Conservation (phyloP, 2,329 filamentous ascomycete species). For the Grosmannia serpens region DNA sequence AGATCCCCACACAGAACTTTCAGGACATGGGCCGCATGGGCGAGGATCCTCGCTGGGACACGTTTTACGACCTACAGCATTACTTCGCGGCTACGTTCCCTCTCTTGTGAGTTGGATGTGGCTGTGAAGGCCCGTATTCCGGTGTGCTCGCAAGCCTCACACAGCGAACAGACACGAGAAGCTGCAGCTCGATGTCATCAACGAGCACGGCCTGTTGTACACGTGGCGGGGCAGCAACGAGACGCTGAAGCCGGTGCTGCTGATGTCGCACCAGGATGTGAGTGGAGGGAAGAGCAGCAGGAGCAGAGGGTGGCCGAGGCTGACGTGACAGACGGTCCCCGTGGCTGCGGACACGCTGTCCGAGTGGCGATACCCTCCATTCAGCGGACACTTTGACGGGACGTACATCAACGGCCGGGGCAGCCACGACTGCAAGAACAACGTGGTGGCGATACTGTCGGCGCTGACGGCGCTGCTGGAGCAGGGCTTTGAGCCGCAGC, state of each 20-base stretch:
- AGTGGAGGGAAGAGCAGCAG: not conserved
- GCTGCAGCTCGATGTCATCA: constrained; percentile 40
- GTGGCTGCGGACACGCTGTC: constrained; percentile 34
- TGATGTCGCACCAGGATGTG: constrained; percentile 53
- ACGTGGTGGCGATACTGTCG: constrained; percentile 43
- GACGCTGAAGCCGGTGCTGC: constrained; percentile 39
- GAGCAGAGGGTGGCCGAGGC: not conserved
- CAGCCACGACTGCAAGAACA: constrained; percentile 47
- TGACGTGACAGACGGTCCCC: constrained; percentile 28
- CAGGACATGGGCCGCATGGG: constrained; percentile 38
- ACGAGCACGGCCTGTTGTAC: constrained; percentile 46
- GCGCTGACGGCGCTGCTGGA: constrained; percentile 42
- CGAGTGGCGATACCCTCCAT: constrained; percentile 49
- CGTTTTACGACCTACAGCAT: constrained; percentile 40
- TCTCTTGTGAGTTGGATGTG: constrained; percentile 17
- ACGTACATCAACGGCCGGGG: constrained; percentile 50
- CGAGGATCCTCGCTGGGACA: constrained; percentile 44
- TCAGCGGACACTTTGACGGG: constrained; percentile 43
- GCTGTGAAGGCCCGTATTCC: not conserved
- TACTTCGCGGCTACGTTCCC: constrained; percentile 40
- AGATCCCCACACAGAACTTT: constrained; percentile 19
- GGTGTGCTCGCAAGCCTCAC: not conserved
- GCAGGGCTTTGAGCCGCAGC: constrained; percentile 36
- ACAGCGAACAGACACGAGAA: constrained; percentile 22
- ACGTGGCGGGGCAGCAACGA: constrained; percentile 42